A percentile compares a stretch with the other conserved stretches of the same genome.
phyloP scores from a whole-genome alignment of 805 yeast genomes.

The Saturnispora halmiae region DNA sequence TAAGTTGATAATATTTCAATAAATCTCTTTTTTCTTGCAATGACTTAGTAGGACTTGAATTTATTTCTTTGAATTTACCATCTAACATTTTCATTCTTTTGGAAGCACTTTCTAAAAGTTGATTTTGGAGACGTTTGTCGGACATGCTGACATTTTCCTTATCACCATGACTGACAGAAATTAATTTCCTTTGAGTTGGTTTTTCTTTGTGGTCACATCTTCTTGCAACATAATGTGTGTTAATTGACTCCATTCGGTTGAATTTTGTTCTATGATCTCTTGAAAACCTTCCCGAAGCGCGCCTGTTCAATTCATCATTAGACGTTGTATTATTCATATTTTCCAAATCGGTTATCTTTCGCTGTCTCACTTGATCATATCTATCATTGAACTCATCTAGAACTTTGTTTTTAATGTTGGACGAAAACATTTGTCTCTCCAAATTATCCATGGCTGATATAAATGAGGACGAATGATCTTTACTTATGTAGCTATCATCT shows the following conservation, averaged over 20 bases:
- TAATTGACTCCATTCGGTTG: slow-evolving; percentile 43
- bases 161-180: neutral
- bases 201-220: slow-evolving; percentile 15
- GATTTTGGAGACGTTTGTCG: slow-evolving; percentile 20
- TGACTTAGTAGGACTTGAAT: slow-evolving; percentile 26
- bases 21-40: slow-evolving; percentile 19
- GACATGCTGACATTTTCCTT: slow-evolving; percentile 14
- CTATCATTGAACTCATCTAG: slow-evolving; percentile 36
- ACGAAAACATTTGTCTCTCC: slow-evolving; percentile 39
- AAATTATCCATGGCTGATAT: slow-evolving; percentile 27
- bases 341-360: slow-evolving; percentile 20
- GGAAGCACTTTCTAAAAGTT: slow-evolving; percentile 24
- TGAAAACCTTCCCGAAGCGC: slow-evolving; percentile 34
- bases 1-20: slow-evolving; percentile 16
- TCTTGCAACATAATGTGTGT: slow-evolving; percentile 38
- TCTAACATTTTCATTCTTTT: slow-evolving; percentile 22
- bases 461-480: slow-evolving; percentile 24
- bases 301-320: slow-evolving; percentile 19
- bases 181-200: slow-evolving; percentile 3
- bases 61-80: slow-evolving; percentile 23
- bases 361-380: slow-evolving; percentile 31
- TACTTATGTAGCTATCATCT: slow-evolving; percentile 25
- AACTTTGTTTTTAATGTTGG: slow-evolving; percentile 37
- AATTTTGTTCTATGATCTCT: slow-evolving; percentile 37
- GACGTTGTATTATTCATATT: slow-evolving; percentile 20